Percentiles rank a stretch among this genome's conserved stretches.
Conservation (phyloP, 2,329 filamentous ascomycete species). For the Penicillium rolfsii region DNA sequence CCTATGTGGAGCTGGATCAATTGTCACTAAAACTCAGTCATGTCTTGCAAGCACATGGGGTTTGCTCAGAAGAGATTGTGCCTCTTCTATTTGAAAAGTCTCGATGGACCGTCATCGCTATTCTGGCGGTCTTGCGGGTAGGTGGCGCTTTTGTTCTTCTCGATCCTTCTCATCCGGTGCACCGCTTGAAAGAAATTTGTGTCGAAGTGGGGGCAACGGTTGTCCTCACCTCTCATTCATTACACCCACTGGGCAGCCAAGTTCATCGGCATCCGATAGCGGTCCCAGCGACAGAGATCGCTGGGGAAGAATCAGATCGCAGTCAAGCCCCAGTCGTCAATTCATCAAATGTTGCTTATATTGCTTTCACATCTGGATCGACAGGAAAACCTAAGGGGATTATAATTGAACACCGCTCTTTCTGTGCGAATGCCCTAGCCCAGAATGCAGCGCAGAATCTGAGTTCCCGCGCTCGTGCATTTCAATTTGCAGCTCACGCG, state of each 20-base stretch:
- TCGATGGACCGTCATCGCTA: constrained; percentile 1
- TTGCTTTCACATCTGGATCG: constrained; percentile 51
- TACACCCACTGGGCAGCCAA: background rate
- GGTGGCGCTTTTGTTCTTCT: constrained; percentile 1
- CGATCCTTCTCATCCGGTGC: background rate
- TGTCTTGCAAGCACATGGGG: background rate
- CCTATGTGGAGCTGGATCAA: constrained; percentile 1
- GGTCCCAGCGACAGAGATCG: background rate
- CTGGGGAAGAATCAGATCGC: constrained; percentile 45
- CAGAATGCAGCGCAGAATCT: background rate
- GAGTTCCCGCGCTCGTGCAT: background rate
- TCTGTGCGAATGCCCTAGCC: background rate
- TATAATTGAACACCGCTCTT: constrained; percentile 35
- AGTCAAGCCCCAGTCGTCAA: constrained; percentile 41
- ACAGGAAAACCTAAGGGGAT: constrained; percentile 26
- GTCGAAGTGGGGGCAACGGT: background rate
- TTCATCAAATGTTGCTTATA: constrained; percentile 36
- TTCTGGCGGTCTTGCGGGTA: constrained; percentile 1
- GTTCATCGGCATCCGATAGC: background rate
- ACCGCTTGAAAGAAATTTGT: constrained; percentile 1
- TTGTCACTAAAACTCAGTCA: background rate
- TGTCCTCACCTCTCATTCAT: constrained; percentile 1
- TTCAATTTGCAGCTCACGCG: constrained; percentile 54
- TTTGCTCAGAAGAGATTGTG: background rate
- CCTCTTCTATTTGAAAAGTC: constrained; percentile 1